phyloP scores from a whole-genome alignment of 768 basidiomycete genomes.

The Butyriboletus loyo region DNA sequence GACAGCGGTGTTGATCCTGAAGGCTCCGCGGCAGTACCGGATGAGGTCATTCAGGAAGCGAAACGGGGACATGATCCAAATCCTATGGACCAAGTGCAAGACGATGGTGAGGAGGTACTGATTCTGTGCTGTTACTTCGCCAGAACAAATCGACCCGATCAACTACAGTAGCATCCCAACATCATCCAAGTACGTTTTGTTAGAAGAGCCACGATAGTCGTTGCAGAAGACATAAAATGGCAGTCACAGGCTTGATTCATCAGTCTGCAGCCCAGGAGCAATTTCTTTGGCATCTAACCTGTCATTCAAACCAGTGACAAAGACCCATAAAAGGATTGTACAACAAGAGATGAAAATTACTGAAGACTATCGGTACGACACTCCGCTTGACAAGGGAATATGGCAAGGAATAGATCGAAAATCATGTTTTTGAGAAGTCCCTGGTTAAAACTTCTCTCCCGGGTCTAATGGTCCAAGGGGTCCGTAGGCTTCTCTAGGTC shows the following conservation, averaged over 20 bases:
- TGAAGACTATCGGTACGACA: constrained; percentile 1
- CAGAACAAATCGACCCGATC: constrained; percentile 16
- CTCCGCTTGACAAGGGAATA: not conserved
- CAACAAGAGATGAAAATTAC: constrained; percentile 7
- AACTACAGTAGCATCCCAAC: not conserved
- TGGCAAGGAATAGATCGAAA: constrained; percentile 27
- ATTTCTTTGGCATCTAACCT: not conserved
- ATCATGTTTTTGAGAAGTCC: constrained; percentile 19
- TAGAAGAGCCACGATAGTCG: not conserved
- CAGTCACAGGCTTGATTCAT: not conserved
- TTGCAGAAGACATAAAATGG: not conserved
- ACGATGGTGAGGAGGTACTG: constrained; percentile 19
- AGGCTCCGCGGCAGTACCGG: not conserved
- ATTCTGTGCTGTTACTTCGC: constrained; percentile 29
- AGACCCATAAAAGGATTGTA: constrained; percentile 9
- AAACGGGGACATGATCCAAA: constrained; percentile 3
- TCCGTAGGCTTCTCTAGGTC: constrained; percentile 40
- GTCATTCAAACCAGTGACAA: constrained; percentile 1
- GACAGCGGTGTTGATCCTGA: not conserved
- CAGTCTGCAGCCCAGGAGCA: not conserved
- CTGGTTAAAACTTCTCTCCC: constrained; percentile 45
- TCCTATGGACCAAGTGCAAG: not conserved
- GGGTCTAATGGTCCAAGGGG: constrained; percentile 62
- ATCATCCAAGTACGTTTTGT: not conserved
- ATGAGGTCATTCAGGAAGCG: not conserved